Conservation (phyloP, 352 stramenopile genomes). For the Phytopythium delawarense region DNA sequence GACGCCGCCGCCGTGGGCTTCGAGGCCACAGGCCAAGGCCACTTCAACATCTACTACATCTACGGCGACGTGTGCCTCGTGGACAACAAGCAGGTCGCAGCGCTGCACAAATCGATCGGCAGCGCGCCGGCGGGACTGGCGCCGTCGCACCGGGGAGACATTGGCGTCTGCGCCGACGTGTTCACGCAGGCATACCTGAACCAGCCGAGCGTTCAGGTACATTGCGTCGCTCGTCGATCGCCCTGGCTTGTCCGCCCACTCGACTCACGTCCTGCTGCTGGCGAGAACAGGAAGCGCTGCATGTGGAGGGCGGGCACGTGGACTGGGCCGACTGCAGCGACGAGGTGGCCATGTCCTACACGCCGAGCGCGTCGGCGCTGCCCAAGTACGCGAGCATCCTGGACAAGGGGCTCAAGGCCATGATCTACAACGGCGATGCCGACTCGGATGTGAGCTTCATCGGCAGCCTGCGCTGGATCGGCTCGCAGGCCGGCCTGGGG, state of each 20-base stretch:
- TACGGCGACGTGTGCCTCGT: slow-evolving; percentile 66
- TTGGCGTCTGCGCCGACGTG: slow-evolving; percentile 50
- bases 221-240: too few relatives aligned
- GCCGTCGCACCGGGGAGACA: slow-evolving; percentile 39
- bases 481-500: slow-evolving; percentile 50
- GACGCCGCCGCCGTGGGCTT: slow-evolving; percentile 38
- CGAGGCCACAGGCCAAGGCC: slow-evolving; percentile 26
- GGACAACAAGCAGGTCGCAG: slow-evolving; percentile 40
- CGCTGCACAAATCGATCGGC: slow-evolving; percentile 29
- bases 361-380: slow-evolving; percentile 43
- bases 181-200: slow-evolving; percentile 54
- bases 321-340: slow-evolving; percentile 56
- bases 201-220: slow-evolving; percentile 34
- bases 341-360: slow-evolving; percentile 41
- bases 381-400: slow-evolving; percentile 70
- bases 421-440: slow-evolving; percentile 78
- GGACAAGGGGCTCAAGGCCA: slow-evolving; percentile 32
- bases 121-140: slow-evolving; percentile 18
- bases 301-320: slow-evolving; percentile 40
- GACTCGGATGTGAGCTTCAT: slow-evolving; percentile 85
- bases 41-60: slow-evolving; percentile 72
- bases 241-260: neutral
- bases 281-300: slow-evolving; percentile 32
- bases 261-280: neutral
- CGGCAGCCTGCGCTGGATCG: slow-evolving; percentile 85